Evolutionary conservation across 2,329 filamentous ascomycete genomes (phyloP), one percentile per base, ranked within the genome.

Genomic region (Colletotrichum higginsianum): DNA sequence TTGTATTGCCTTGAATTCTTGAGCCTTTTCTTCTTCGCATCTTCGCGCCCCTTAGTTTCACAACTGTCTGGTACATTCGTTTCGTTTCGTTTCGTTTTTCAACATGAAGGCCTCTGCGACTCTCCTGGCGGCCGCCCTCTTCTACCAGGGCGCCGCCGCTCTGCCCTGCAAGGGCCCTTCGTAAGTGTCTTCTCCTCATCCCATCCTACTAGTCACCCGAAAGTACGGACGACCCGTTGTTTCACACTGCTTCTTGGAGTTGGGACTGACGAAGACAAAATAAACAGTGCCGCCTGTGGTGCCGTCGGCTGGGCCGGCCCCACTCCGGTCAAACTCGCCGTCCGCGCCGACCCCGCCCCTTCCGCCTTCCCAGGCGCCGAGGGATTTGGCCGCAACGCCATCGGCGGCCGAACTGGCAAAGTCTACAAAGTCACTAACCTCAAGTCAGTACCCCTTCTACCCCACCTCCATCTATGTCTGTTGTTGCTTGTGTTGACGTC

Each of bases 351-450:
- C 40, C 58, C 58, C 52, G 26, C 47, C 40, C 61, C 61, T 13
- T 66, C 60, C 85, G 85, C 86, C 49, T 88, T 87, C 74, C 85
- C 85, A 3, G 85, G 85, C 23, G 86, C 86, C 12, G 85, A 87
- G 78, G 85, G 85, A 13, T 86, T 87, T 72, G 86, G 85, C 15
- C 80, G 81, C 60, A 79, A 84, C 56, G 84, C 85, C 4, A 79
- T 82, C 7, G 85, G 86, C 38, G 85, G 86, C 9, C 81, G 84
- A 50, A 80, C 81, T 21, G 85, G 85, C 40, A 81, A 80, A 4
- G 83, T 86, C 30, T 87, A 86, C 75, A 80, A 86, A 55, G 85
- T 88, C 12, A 84, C 82, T 18, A 87, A 85, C 72, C 77, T 88
- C 13, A 79, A 84, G 79, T 80, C 72, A 35, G 67, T 15, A 9